Evolutionary conservation across 768 basidiomycete genomes (phyloP), one percentile per base, ranked within the genome.

Genomic region (Strobilomyces dryophilus): DNA sequence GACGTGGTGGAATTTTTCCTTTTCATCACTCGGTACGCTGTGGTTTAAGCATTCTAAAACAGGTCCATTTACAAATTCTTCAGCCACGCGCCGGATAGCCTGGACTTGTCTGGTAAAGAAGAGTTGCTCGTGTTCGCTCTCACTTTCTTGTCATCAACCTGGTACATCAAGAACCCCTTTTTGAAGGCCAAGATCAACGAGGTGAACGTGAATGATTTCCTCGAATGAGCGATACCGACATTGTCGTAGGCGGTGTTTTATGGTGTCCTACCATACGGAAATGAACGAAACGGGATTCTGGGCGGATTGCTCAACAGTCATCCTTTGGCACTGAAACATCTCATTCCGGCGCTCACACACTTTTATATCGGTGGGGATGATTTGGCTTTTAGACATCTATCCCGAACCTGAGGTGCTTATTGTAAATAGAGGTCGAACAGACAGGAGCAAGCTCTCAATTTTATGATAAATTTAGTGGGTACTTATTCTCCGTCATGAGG

Each of bases 161-260:
- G 92, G 82, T 98, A 94, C 68, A 95, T 99, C 78, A 97, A 97
- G 76, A 99, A 98, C 61, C 97, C 97, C 0, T 98, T 95, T 77
- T 68, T 99, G 61, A 98, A 98, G 71, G 84, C 92, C 18, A 95
- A 98, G 71, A 88, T 98, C 55, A 93, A 98, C 58, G 91, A 97
- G 66, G 92, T 93, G 57, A 29, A 9, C 29, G 9, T 29, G 21
- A 15, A 35, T 20, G n/a, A 20, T n/a, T 21, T 10, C 24, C 4
- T 24, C 24, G 24, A 29, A 11, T 36, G 39, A 39, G 18, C 44
- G 21, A 45, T 45, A 39, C 58, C 48, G 26, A 63, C 21, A 1
- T 47, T 43, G 36, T 9, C 11, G 5, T 59, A 92, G 87, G 84
- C 85, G 10, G 67, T 92, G 48, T 91, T 87, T 70, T 84, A 83